A percentile compares a stretch with the other conserved stretches of the same genome.
These are phyloP conservation scores for Umbelopsis sp. DNA, from an alignment of 371 early-diverging fungal genomes.

Conservation along the genomic window DNA sequence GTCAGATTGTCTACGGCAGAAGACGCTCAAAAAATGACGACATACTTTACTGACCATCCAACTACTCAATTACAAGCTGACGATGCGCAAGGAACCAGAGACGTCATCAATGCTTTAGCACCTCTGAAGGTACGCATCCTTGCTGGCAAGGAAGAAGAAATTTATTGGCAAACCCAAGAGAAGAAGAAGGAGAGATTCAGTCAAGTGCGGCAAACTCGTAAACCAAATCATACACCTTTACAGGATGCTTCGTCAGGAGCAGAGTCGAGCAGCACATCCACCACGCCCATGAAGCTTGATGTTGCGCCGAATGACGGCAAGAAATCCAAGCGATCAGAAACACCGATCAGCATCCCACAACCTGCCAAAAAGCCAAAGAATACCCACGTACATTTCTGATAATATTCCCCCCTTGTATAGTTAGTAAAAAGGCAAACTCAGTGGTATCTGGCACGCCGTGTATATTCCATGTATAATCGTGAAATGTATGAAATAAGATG, in stretches of 20 bases:
- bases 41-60: background rate
- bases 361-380: background rate
- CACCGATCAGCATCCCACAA: background rate
- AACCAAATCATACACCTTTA: background rate
- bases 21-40: background rate
- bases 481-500: too few species aligned
- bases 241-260: background rate
- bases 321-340: background rate
- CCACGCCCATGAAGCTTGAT: background rate
- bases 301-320: background rate
- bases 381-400: slow-evolving; percentile 3
- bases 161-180: slow-evolving; percentile 13
- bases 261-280: background rate
- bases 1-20: background rate
- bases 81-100: background rate
- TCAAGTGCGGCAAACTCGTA: background rate
- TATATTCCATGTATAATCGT: too few species aligned
- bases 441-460: too few species aligned
- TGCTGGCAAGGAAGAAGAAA: slow-evolving; percentile 17
- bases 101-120: background rate
- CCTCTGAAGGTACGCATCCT: slow-evolving; percentile 2
- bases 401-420: background rate
- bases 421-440: too few species aligned
- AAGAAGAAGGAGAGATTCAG: background rate
- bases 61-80: background rate